Evolutionary conservation across 1,139 yeast genomes (phyloP), one percentile per base, ranked within the genome.

Genomic region (Wickerhamomyces sp.): DNA sequence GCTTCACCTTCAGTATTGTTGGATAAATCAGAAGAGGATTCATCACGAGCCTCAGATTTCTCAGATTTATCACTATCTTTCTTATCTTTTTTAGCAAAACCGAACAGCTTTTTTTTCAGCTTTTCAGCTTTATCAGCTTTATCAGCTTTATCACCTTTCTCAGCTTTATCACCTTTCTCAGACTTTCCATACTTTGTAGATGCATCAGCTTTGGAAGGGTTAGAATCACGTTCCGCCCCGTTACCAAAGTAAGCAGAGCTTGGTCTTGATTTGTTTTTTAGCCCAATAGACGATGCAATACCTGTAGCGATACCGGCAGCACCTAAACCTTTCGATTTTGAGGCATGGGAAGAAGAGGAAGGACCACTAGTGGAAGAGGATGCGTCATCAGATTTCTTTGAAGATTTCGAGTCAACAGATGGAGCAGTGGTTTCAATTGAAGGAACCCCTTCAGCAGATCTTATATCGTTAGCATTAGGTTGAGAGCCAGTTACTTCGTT

Each of bases 221-320:
- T 28, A 7, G 19, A 15, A 14, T 7, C 19, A 22, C 10, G 10
- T 22, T 22, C 25, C 10, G 25, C 8, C 8, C 12, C 29, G 13
- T 27, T 27, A 27, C 29, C 29, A 14, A 8, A 27, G 18, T 27
- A 27, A 27, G 29, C 18, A 20, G 33, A 20, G 25, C 17, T 30
- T 30, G 33, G 33, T 21, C 21, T 24, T 1, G 33, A 17, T n/a
- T 29, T 29, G 5, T 19, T 10, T 5, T 22, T 16, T 5, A 18
- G 9, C 4, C 28, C 28, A 7, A 16, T 8, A 15, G 27, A 12
- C 7, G 32, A 27, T 16, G 32, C 24, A 15, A 14, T 22, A 25
- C 14, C 24, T 13, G 33, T 12, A 7, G 29, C 30, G 3, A 26
- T 7, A 14, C 64, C 66, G 8, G 61, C 61, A 42, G 52, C 53